These are phyloP conservation scores for Pythium sp. DNA, from an alignment of 352 stramenopile genomes.

Conservation along the genomic window DNA sequence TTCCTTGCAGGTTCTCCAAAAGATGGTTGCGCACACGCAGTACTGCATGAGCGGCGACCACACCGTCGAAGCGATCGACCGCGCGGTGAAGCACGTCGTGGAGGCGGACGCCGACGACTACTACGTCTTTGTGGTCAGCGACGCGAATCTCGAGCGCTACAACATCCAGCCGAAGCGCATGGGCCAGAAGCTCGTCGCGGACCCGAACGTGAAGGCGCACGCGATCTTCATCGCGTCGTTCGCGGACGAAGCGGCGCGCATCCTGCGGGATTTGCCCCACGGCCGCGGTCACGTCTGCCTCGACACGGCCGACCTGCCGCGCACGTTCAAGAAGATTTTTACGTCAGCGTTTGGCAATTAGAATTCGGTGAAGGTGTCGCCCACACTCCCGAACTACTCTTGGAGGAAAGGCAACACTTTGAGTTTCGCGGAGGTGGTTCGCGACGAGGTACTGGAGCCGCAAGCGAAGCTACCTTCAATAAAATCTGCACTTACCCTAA, in stretches of 20 bases:
- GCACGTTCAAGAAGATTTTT: slow-evolving; percentile 87
- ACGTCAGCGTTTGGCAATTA: slow-evolving; percentile 46
- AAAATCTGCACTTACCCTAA: not conserved
- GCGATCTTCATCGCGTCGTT: slow-evolving; percentile 86
- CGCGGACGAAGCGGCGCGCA: slow-evolving; percentile 70
- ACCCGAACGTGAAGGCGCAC: slow-evolving; percentile 64
- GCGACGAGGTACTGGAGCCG: no score
- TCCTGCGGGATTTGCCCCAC: slow-evolving; percentile 55
- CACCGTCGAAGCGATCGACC: slow-evolving; percentile 91
- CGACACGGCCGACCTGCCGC: slow-evolving; percentile 73
- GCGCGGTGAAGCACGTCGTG: slow-evolving; percentile 67
- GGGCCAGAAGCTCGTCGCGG: slow-evolving; percentile 46
- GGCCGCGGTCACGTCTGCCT: slow-evolving; percentile 78
- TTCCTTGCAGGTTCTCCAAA: slow-evolving; percentile 70
- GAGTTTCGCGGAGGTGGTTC: no score
- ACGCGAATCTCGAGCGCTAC: slow-evolving; percentile 95
- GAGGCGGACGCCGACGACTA: slow-evolving; percentile 68
- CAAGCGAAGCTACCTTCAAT: not conserved
- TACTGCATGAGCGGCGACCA: slow-evolving; percentile 93
- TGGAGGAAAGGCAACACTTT: no score
- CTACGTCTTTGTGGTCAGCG: slow-evolving; percentile 93
- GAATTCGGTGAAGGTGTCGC: not conserved
- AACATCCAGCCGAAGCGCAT: slow-evolving; percentile 63
- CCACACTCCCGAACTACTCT: no score
- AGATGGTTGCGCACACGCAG: slow-evolving; percentile 94